phyloP scores from a whole-genome alignment of 345 rosid genomes.

The Citrus glauca region DNA sequence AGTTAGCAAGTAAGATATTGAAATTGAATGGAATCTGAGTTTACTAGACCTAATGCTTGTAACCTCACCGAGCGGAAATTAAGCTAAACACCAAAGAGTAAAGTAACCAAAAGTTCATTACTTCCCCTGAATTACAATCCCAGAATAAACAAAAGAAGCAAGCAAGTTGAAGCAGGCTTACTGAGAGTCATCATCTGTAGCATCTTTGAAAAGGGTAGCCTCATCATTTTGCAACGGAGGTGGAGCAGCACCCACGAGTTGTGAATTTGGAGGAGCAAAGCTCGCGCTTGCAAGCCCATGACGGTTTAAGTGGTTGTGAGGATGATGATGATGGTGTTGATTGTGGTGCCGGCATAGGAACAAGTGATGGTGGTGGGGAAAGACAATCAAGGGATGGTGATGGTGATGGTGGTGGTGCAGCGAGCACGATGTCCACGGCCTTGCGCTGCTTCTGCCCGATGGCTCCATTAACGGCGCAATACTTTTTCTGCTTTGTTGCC shows the following conservation, averaged over 20 bases:
- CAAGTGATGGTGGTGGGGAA: constrained; percentile 3
- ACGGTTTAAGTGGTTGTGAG: not conserved
- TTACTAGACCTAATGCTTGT: not conserved
- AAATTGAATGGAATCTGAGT: not conserved
- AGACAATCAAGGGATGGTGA: not conserved
- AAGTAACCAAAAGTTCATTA: not conserved
- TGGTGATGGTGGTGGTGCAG: not conserved
- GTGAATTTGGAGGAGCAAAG: constrained; percentile 7
- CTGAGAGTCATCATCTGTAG: constrained; percentile 6
- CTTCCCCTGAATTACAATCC: not conserved
- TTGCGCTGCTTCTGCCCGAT: not conserved
- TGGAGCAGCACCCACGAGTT: not conserved
- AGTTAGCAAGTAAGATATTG: not conserved
- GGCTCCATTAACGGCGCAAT: not conserved
- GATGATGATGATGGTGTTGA: constrained; percentile 12
- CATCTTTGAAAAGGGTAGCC: not conserved
- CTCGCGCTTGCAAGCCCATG: not conserved
- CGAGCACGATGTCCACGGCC: not conserved
- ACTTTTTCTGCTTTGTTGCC: too few relatives aligned
- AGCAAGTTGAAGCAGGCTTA: constrained; percentile 13
- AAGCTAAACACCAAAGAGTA: not conserved
- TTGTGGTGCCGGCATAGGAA: not conserved
- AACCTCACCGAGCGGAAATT: not conserved
- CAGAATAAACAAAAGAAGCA: not conserved
- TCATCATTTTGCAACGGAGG: constrained; percentile 10